Percentiles rank a stretch among this genome's conserved stretches.
phyloP scores from a whole-genome alignment of 2,329 filamentous ascomycete genomes.

The Monosporascus cannonballus region DNA sequence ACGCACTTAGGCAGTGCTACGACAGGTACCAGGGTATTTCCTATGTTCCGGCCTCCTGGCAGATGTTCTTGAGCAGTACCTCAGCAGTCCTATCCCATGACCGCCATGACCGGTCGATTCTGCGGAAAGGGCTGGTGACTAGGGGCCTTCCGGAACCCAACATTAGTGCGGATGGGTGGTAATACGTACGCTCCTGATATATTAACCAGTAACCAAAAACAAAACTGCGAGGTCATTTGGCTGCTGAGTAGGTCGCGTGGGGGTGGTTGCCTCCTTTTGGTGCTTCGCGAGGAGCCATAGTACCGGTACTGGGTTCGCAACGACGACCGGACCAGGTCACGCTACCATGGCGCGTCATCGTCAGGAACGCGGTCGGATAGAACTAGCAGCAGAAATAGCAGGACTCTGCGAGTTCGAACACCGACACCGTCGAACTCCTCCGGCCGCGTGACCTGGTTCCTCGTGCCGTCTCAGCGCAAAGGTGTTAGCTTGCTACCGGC shows the following conservation, averaged over 20 bases:
- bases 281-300: neutral
- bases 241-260: no score
- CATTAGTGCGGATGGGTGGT: no score
- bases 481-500: neutral
- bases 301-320: neutral
- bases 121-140: no score
- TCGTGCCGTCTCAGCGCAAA: neutral
- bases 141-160: no score
- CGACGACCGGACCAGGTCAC: neutral
- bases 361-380: neutral
- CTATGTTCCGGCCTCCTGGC: neutral
- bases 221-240: no score
- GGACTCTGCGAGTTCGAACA: neutral
- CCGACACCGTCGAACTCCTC: neutral
- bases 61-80: neutral
- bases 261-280: neutral
- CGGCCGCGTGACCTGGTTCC: neutral
- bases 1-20: neutral
- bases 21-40: neutral
- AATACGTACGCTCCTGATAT: no score
- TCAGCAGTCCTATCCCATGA: neutral
- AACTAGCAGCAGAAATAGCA: neutral
- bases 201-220: no score
- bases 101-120: neutral
- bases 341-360: neutral